A percentile compares a stretch with the other conserved stretches of the same genome.
These are phyloP conservation scores for Adansonia gregorii DNA, from an alignment of 441 rosid genomes.

Conservation along the genomic window DNA sequence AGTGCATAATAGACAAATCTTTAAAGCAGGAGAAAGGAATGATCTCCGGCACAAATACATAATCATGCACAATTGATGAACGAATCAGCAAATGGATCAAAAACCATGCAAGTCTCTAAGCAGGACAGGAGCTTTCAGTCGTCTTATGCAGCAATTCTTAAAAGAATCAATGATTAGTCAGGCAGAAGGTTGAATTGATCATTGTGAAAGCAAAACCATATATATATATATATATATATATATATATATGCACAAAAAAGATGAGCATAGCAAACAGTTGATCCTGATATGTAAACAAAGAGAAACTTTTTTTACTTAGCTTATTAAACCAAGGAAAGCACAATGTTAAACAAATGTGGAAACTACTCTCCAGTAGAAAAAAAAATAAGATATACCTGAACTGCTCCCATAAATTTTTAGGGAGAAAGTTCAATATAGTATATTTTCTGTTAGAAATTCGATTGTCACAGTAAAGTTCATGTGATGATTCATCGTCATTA, in stretches of 20 bases:
- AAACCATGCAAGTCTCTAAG: neutral
- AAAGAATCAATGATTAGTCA: neutral
- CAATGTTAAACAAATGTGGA: neutral
- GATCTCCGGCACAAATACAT: neutral
- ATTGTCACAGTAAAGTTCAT: conserved; percentile 76
- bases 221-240: neutral
- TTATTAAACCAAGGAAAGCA: conserved; percentile 1
- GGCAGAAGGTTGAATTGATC: conserved; percentile 1
- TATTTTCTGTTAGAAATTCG: conserved; percentile 91
- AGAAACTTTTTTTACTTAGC: neutral
- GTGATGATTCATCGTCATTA: conserved; percentile 74
- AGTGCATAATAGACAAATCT: conserved; percentile 3
- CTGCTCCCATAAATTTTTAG: conserved; percentile 93
- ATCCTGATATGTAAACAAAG: neutral
- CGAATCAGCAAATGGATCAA: conserved; percentile 5
- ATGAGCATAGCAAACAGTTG: conserved; percentile 10
- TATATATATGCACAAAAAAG: neutral
- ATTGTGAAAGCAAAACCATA: neutral
- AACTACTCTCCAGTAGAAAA: neutral
- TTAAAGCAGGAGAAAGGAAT: neutral
- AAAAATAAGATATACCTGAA: conserved; percentile 62
- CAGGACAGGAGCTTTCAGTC: neutral
- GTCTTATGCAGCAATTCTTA: neutral
- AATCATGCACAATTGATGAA: neutral
- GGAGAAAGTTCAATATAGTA: conserved; percentile 84